Conservation (phyloP, 148 eudicot species). For the Silene uniflora region DNA sequence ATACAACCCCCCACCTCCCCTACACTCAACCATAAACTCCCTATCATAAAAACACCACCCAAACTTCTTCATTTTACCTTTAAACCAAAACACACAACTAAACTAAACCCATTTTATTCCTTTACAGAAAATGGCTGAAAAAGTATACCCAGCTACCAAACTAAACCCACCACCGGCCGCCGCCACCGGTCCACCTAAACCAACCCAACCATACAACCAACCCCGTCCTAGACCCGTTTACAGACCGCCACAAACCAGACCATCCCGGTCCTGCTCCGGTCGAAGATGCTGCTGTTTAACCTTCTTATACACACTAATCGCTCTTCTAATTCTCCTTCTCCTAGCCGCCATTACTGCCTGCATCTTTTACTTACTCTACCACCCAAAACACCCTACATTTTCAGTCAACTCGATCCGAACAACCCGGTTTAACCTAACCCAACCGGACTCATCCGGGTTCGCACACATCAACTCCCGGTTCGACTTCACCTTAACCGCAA, state of each 20-base stretch:
- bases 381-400: conserved; percentile 76
- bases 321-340: conserved; percentile 43
- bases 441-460: conserved; percentile 41
- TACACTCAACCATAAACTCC: conserved; percentile 7
- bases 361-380: conserved; percentile 67
- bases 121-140: conserved; percentile 50
- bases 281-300: conserved; percentile 57
- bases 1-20: too few relatives aligned
- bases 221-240: conserved; percentile 43
- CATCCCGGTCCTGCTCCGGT: conserved; percentile 37
- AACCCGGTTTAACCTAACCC: conserved; percentile 57
- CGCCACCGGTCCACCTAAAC: conserved; percentile 21
- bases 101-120: neutral
- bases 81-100: too few relatives aligned
- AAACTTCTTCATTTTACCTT: too few relatives aligned
- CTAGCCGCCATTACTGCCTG: conserved; percentile 64
- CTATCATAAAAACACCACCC: neutral
- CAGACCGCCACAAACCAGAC: conserved; percentile 43
- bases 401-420: conserved; percentile 49
- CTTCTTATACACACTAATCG: conserved; percentile 57
- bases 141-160: conserved; percentile 65
- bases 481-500: conserved; percentile 69
- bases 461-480: conserved; percentile 42
- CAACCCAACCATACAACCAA: conserved; percentile 52
- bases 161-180: conserved; percentile 40